Evolutionary conservation across 495 filamentous ascomycete species (phyloP).

Genomic region (Lindgomyces ingoldianus): DNA sequence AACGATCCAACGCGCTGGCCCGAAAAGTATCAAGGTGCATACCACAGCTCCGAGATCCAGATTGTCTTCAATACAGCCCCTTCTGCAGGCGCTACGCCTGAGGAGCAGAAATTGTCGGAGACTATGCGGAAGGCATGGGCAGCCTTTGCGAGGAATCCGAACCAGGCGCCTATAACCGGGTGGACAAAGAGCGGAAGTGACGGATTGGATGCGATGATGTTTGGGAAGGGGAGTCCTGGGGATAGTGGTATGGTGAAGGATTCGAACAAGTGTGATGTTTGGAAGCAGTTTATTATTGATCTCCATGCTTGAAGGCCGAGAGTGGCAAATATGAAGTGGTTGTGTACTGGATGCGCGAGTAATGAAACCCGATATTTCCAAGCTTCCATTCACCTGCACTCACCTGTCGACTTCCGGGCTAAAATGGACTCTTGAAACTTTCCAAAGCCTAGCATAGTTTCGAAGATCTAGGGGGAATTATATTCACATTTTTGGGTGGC

Average conservation of each 20-base stretch:
- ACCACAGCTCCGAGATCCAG: conserved; percentile 28
- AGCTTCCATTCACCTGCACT: no score
- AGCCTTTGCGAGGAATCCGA: conserved; percentile 15
- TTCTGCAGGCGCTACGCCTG: neutral
- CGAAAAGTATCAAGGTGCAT: conserved; percentile 15
- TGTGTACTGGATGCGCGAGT: no score
- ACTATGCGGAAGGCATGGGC: conserved; percentile 21
- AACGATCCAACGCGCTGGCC: conserved; percentile 1
- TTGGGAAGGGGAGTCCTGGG: conserved; percentile 7
- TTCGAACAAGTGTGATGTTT: conserved; percentile 4
- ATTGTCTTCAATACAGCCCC: conserved; percentile 19
- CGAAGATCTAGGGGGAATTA: no score
- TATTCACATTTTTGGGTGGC: no score
- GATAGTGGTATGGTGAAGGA: conserved; percentile 4
- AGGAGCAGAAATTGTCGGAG: neutral
- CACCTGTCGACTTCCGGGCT: no score
- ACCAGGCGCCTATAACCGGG: neutral
- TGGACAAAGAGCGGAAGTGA: conserved; percentile 3
- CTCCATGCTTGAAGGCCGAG: conserved; percentile 1
- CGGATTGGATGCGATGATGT: conserved; percentile 11
- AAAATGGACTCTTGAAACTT: no score
- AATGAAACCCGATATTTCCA: no score
- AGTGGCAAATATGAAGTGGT: no score
- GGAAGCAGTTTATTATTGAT: conserved; percentile 1
- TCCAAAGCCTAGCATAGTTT: no score